Evolutionary conservation across 1,284 basidiomycete genomes (phyloP).

Genomic region (Microbotryum silenes-acaulis): DNA sequence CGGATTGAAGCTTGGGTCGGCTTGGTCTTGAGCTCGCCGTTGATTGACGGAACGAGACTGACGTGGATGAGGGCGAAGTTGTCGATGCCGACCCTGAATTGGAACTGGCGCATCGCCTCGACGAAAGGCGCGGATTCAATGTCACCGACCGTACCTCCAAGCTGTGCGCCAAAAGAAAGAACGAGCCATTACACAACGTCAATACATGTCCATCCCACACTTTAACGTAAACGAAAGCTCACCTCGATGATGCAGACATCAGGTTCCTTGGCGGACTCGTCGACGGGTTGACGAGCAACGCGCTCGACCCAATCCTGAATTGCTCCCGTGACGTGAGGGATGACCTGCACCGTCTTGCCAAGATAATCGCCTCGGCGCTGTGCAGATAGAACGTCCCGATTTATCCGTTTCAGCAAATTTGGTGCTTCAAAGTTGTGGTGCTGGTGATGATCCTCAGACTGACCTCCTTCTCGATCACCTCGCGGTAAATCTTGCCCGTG

Average conservation of each 20-base stretch:
- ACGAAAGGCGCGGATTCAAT: constrained; percentile 96
- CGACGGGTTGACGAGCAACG: constrained; percentile 86
- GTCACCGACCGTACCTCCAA: constrained; percentile 92
- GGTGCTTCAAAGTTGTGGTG: background rate
- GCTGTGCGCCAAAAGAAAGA: constrained; percentile 45
- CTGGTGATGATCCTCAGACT: background rate
- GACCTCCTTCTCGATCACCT: constrained; percentile 94
- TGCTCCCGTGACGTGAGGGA: constrained; percentile 92
- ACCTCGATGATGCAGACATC: constrained; percentile 97
- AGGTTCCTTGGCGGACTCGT: constrained; percentile 85
- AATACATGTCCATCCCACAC: too few relatives aligned
- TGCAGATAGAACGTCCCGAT: background rate
- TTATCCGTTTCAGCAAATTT: background rate
- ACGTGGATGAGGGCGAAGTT: constrained; percentile 98
- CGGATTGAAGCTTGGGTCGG: constrained; percentile 96
- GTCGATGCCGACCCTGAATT: constrained; percentile 93
- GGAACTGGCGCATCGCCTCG: constrained; percentile 98
- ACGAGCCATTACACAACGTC: background rate
- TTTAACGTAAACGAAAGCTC: constrained; percentile 11
- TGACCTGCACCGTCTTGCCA: constrained; percentile 96
- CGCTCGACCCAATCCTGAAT: constrained; percentile 99
- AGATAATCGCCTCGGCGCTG: constrained; percentile 93
- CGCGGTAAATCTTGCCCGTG: constrained; percentile 93
- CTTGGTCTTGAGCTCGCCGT: constrained; percentile 98
- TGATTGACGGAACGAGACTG: constrained; percentile 94